Base-by-base conservation (phyloP, 441 rosid genomes). In the Isatis lusitanica region DNA sequence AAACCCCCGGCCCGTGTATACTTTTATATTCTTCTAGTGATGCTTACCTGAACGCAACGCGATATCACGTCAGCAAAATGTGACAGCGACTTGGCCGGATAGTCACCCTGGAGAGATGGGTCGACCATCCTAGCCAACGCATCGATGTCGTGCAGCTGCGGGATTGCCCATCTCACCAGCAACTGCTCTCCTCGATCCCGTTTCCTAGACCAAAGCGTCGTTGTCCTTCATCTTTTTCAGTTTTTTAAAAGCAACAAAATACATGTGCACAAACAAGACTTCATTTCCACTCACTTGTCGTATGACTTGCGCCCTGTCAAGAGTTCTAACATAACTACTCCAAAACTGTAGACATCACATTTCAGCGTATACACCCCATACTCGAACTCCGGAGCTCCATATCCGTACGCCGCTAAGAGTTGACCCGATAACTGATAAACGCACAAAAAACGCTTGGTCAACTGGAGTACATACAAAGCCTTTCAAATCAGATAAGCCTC, bases 301-400 rank as follows among this genome's bases (percentile, higher is more conserved):
- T 56, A 56, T 17, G 61, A 56, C 61, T n/a, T 56, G 16, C 61
- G 35, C 4, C 61, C 61, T 30, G 61, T 56, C 61, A 56, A 56
- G 61, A 56, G 61, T 33, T 56, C 61, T 15, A 31, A 56, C 40
- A 56, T 56, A 7, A 55, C 61, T 28, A 55, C 61, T 28, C 61
- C 61, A 55, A 30, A 55, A 8, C 61, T 55, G 61, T 55, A 55
- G 0, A 55, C 61, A 55, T 55, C 61, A 55, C 61, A 28, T 16
- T 55, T 35, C 61, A 35, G n/a, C 31, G 61, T 55, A 31, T 55
- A 55, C 11, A 55, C 2, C 31, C 40, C 61, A 13, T 35, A 55
- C 7, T 55, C 61, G 8, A 55, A 55, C 40, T 55, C 61, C 8
- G 61, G 61, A 55, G 61, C 61, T 55, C 40, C 61, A 55, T 55